Conservation (phyloP, 495 filamentous ascomycete species). For the Cetradonia linearis region DNA sequence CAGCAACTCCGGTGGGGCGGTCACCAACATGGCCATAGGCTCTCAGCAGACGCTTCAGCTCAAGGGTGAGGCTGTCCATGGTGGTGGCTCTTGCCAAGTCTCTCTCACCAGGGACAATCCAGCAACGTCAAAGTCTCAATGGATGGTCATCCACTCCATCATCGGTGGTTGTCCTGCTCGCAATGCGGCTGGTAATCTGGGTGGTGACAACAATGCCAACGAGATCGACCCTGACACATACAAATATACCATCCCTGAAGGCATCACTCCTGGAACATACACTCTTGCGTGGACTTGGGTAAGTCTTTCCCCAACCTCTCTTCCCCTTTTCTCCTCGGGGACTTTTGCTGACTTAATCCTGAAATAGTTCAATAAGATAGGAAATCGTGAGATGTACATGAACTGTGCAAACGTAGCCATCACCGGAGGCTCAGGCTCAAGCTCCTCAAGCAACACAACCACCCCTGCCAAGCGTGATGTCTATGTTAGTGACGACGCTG, state of each 20-base stretch:
- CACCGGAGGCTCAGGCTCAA: slow-evolving; percentile 27
- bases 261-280: slow-evolving; percentile 43
- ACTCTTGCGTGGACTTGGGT: slow-evolving; percentile 52
- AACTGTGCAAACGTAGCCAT: slow-evolving; percentile 47
- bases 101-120: slow-evolving; percentile 35
- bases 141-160: slow-evolving; percentile 33
- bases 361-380: slow-evolving; percentile 38
- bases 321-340: not conserved
- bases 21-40: slow-evolving; percentile 10
- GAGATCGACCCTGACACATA: slow-evolving; percentile 31
- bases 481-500: slow-evolving; percentile 8
- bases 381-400: slow-evolving; percentile 54
- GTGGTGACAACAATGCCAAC: slow-evolving; percentile 20
- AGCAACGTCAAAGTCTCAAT: slow-evolving; percentile 30
- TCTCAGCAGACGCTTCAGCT: slow-evolving; percentile 7
- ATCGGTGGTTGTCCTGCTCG: slow-evolving; percentile 35
- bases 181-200: slow-evolving; percentile 30
- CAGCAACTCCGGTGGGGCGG: slow-evolving; percentile 4
- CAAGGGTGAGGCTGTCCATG: slow-evolving; percentile 24
- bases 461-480: slow-evolving; percentile 30
- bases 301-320: not conserved
- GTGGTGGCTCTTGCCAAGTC: slow-evolving; percentile 36
- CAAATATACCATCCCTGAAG: slow-evolving; percentile 53
- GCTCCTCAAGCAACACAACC: not conserved
- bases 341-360: not conserved